Evolutionary conservation across 2,329 filamentous ascomycete species (phyloP), one percentile per base, ranked within the genome.

Genomic region (Apiospora phragmitis): DNA sequence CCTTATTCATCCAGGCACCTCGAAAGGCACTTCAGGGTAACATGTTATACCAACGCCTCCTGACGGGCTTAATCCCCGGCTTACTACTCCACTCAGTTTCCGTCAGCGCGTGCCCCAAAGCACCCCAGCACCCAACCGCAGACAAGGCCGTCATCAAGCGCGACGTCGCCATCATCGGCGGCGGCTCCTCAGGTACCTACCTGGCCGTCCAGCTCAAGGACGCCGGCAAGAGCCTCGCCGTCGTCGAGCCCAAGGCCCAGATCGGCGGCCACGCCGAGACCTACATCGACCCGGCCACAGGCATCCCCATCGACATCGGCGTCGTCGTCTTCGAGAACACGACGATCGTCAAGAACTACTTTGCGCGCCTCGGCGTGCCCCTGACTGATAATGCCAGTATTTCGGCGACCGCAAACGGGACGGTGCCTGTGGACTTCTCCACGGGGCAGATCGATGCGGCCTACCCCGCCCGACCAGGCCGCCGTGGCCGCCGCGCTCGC

Each of bases 211-310:
- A 45, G 11, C 70, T 71, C 24, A 45, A 43, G 8, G 70, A 71
- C 41, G 21, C 38, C 24, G 49, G 65, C 29, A 55, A 69, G 38
- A 71, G 24, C 5, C 38, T 71, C 7, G 47, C 51, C 18, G 45
- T 71, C 29, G 8, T 71, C 4, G 70, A 71, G 16, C 43, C 41
- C 24, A 38, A 71, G 11, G 41, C 38, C 32, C 12, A 55, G 38
- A 32, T 71, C 11, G 70, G 70, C 11, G 70, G 70, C 1, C 70
- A 71, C 47, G 59, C 70, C 18, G 47, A 71, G 26, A 59, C 68
- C 14, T 71, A 69, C 45, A 29, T 45, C 29, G 70, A 69, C 21
- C 70, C 70, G 5, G 18, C n/a, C 16, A 69, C 67, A 0, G 51
- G 59, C 1, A 32, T 35, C 12, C 55, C 67, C 6, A 29, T 71